Evolutionary conservation across 768 basidiomycete genomes (phyloP), one percentile per base, ranked within the genome.

Genomic region (Mycena floridula): DNA sequence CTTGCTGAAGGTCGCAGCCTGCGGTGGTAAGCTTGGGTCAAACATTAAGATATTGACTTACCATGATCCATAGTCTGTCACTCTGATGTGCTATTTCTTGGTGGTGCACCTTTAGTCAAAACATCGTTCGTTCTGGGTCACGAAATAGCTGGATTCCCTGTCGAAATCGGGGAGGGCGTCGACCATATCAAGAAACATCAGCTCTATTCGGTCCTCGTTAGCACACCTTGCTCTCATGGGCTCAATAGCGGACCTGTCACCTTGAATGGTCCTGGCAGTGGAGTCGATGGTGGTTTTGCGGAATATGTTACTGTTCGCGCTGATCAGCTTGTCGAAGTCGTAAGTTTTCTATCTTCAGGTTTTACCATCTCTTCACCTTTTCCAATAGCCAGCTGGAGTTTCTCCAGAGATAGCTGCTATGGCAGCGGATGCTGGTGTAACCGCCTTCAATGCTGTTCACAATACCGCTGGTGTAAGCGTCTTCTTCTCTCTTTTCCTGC

Each of bases 81-180:
- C 22, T 40, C 22, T 16, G 53, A 54, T 23, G 45, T 49, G 1
- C 27, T 30, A 4, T 20, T 46, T 15, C 39, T 54, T 26, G 43
- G 25, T 16, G 53, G 53, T 2, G 47, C 28, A n/a, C n/a, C n/a
- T n/a, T n/a, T n/a, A 21, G 1, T 9, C 9, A 22, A 45, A 40
- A 36, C 47, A 7, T 49, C n/a, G 5, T 54, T 41, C 30, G 25
- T 48, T n/a, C 24, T 53, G 27, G 52, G 50, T 3, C 52, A 53
- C 22, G 52, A 53, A 43, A 21, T 40, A 12, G 44, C 40, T 27
- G 53, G 53, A 3, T 15, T 23, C 18, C 47, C 47, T 23, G 45
- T 54, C 40, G 48, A 46, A 50, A 51, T 51, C 18, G 53, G 53
- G n/a, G 21, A 46, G 16, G 46, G 48, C 16, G 50, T 54, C 40